These are phyloP conservation scores for Polytrichum commune DNA, from an alignment of 225 moss, liverwort and hornwort species.

Conservation along the genomic window DNA sequence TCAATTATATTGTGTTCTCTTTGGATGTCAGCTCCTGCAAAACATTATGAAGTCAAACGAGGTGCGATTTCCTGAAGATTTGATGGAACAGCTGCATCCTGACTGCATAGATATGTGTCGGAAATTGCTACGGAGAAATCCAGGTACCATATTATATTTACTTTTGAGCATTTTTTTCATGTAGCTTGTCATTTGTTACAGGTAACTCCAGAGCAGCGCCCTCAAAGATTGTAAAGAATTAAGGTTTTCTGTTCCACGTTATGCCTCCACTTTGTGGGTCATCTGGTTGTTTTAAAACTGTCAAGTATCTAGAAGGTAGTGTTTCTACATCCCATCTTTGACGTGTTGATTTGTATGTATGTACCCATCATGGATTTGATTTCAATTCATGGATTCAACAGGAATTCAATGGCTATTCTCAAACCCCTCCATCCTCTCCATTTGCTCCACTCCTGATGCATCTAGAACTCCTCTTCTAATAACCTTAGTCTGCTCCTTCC, in stretches of 20 bases:
- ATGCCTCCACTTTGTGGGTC: not conserved
- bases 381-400: too few species aligned
- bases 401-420: too few species aligned
- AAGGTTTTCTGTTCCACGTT: conserved; percentile 6
- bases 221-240: too few species aligned
- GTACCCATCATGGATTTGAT: too few species aligned
- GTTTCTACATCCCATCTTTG: conserved; percentile 6
- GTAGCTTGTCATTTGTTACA: not conserved
- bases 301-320: conserved; percentile 12
- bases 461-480: too few species aligned
- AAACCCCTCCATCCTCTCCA: too few species aligned
- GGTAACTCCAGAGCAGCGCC: too few species aligned
- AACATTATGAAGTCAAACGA: conserved; percentile 84
- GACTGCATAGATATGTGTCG: conserved; percentile 96
- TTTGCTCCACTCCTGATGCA: too few species aligned
- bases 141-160: conserved; percentile 39
- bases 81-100: conserved; percentile 76
- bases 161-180: not conserved
- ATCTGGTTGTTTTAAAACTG: not conserved
- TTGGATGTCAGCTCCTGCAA: conserved; percentile 66
- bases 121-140: conserved; percentile 85
- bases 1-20: too few species aligned
- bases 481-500: too few species aligned
- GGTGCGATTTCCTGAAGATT: conserved; percentile 74
- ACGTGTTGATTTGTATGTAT: too few species aligned